These are phyloP conservation scores for Ceratobasidium sp. DNA, from an alignment of 1,284 basidiomycete species.

Conservation along the genomic window DNA sequence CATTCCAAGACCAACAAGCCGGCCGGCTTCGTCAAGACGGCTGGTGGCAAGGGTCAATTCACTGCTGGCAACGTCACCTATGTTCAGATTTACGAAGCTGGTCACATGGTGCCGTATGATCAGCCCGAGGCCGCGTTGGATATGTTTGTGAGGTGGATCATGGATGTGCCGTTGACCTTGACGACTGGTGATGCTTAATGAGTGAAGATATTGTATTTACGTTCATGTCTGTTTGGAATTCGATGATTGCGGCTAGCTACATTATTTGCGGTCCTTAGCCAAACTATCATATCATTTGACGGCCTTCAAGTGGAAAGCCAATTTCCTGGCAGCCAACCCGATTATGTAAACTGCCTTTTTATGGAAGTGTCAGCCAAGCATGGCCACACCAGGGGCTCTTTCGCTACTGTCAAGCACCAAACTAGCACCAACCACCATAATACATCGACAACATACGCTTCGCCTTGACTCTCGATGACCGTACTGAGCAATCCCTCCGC, in stretches of 20 bases:
- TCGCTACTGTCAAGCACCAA: too few relatives aligned
- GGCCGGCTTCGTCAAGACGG: slow-evolving; percentile 67
- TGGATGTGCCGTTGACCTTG: slow-evolving; percentile 36
- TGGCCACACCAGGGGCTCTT: too few relatives aligned
- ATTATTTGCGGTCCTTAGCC: too few relatives aligned
- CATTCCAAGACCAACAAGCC: slow-evolving; percentile 56
- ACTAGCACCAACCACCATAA: too few relatives aligned
- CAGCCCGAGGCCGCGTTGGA: slow-evolving; percentile 58
- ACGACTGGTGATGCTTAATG: slow-evolving; percentile 10
- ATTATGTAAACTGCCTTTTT: too few relatives aligned
- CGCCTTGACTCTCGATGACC: too few relatives aligned
- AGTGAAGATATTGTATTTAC: not conserved
- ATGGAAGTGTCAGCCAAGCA: too few relatives aligned
- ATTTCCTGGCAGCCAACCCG: too few relatives aligned
- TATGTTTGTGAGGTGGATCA: slow-evolving; percentile 54
- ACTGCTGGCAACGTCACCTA: slow-evolving; percentile 79
- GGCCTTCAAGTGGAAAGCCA: too few relatives aligned
- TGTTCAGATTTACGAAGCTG: slow-evolving; percentile 74
- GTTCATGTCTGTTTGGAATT: not conserved
- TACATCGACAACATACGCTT: too few relatives aligned
- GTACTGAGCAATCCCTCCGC: too few relatives aligned
- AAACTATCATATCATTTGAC: too few relatives aligned
- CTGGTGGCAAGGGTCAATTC: slow-evolving; percentile 61
- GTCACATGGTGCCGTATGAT: slow-evolving; percentile 62
- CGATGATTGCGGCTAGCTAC: not conserved